phyloP scores from a whole-genome alignment of 2,329 filamentous ascomycete species.

The Bimuria novae-zelandiae region DNA sequence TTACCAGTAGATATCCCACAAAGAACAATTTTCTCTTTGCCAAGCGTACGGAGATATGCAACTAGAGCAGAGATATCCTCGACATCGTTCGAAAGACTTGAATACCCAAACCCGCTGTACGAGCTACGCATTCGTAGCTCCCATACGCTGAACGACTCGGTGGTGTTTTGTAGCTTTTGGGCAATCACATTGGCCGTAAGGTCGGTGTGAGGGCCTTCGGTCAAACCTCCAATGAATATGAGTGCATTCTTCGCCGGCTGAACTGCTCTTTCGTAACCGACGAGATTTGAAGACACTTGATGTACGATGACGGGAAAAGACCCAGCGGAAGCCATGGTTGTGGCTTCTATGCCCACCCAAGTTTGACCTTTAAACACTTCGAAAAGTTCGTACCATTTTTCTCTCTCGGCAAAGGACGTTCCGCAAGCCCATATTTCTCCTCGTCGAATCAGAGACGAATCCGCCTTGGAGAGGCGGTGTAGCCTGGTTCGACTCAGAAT shows the following conservation, averaged over 20 bases:
- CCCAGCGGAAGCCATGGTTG: conserved; percentile 2
- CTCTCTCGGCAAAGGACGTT: neutral
- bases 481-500: neutral
- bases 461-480: neutral
- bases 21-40: conserved; percentile 13
- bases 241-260: conserved; percentile 14
- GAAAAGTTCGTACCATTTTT: neutral
- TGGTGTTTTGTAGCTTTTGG: neutral
- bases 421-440: neutral
- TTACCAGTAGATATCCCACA: conserved; percentile 18
- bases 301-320: conserved; percentile 16
- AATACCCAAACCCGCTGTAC: conserved; percentile 24
- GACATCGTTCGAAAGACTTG: conserved; percentile 21
- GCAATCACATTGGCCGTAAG: conserved; percentile 3
- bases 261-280: conserved; percentile 22
- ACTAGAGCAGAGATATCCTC: conserved; percentile 21
- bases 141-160: conserved; percentile 17
- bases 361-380: neutral
- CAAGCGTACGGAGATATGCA: conserved; percentile 11
- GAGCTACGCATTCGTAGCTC: conserved; percentile 26
- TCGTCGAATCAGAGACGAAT: neutral
- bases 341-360: neutral
- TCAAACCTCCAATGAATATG: conserved; percentile 23
- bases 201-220: conserved; percentile 20
- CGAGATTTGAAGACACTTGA: conserved; percentile 14